These are phyloP conservation scores for Fibroporia radiculosa DNA, from an alignment of 768 basidiomycete genomes.

Conservation along the genomic window DNA sequence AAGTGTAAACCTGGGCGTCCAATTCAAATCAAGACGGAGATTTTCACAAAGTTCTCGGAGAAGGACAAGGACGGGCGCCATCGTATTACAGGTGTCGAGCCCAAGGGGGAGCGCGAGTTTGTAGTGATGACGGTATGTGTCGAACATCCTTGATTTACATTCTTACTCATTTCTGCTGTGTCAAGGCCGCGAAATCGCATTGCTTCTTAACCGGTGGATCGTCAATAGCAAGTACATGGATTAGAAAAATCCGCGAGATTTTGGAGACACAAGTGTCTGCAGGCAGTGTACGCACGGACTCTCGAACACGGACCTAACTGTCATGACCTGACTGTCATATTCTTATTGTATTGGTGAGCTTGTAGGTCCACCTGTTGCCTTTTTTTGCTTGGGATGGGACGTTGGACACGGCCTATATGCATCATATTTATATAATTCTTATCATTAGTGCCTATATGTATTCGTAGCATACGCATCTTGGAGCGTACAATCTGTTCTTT, in stretches of 20 bases:
- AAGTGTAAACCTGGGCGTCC: constrained; percentile 36
- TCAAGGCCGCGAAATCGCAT: constrained; percentile 38
- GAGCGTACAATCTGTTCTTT: not conserved
- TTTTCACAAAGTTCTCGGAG: constrained; percentile 29
- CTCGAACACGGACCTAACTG: constrained; percentile 5
- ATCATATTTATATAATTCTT: constrained; percentile 3
- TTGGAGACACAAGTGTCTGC: constrained; percentile 13
- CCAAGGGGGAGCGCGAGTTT: constrained; percentile 52
- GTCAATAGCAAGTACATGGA: constrained; percentile 22
- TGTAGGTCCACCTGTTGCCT: constrained; percentile 1
- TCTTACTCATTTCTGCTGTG: not conserved
- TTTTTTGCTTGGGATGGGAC: constrained; percentile 4
- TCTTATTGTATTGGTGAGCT: not conserved
- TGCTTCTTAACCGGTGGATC: constrained; percentile 19
- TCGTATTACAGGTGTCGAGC: constrained; percentile 39
- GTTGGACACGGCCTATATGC: constrained; percentile 2
- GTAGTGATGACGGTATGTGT: constrained; percentile 52
- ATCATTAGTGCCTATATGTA: constrained; percentile 5
- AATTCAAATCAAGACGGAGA: constrained; percentile 43
- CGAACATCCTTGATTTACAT: not conserved
- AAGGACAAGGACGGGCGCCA: constrained; percentile 39
- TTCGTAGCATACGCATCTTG: not conserved
- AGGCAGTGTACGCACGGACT: not conserved
- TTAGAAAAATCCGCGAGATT: constrained; percentile 25
- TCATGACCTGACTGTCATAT: not conserved